Evolutionary conservation across 805 yeast genomes (phyloP).

Genomic region (Kuraishia borneana): DNA sequence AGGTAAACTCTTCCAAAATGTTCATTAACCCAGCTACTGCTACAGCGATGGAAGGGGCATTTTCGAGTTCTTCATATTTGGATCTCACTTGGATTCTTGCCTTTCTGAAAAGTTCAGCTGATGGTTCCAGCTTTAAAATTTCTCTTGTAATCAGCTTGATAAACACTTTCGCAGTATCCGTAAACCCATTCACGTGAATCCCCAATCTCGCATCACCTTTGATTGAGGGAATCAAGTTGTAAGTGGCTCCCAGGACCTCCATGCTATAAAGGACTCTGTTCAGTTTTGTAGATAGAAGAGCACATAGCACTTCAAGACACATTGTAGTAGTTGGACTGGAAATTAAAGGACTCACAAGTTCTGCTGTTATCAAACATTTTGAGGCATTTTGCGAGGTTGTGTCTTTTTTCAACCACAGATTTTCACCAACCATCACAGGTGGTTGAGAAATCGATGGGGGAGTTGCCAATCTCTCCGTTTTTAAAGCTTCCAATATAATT

Average conservation of each 20-base stretch:
- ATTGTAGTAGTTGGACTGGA: conserved; percentile 29
- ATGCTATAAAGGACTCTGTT: conserved; percentile 37
- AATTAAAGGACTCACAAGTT: conserved; percentile 21
- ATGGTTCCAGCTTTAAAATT: conserved; percentile 13
- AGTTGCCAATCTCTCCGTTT: no score
- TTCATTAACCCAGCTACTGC: conserved; percentile 39
- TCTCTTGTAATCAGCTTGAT: conserved; percentile 21
- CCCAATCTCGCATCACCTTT: conserved; percentile 44
- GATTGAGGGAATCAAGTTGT: conserved; percentile 43
- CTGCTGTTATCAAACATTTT: conserved; percentile 32
- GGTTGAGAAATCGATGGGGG: no score
- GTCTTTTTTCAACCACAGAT: conserved; percentile 43
- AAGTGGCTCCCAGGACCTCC: conserved; percentile 41
- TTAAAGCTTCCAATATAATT: no score
- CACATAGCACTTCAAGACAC: conserved; percentile 42
- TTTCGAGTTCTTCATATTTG: conserved; percentile 31
- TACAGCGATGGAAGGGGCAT: conserved; percentile 32
- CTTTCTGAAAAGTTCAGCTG: conserved; percentile 27
- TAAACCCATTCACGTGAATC: conserved; percentile 44
- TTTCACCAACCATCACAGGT: no score
- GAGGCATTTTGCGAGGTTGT: conserved; percentile 9
- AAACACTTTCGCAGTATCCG: conserved; percentile 23
- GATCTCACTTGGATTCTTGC: conserved; percentile 36
- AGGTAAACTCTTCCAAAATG: conserved; percentile 43
- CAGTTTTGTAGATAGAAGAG: conserved; percentile 30